phyloP scores from a whole-genome alignment of 768 basidiomycete species.

The Phylloporus arenicola region DNA sequence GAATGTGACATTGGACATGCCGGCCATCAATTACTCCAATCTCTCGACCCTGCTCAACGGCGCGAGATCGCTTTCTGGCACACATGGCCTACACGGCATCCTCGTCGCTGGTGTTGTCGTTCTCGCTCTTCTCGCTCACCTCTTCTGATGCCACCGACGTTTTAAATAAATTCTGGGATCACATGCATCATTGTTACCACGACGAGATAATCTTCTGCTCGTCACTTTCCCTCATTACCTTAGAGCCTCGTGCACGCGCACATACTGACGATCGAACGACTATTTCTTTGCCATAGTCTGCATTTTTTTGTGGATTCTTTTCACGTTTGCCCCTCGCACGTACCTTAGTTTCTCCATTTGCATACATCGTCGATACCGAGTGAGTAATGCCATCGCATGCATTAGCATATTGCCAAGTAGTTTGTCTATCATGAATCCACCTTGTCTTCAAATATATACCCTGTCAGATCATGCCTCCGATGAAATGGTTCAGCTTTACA shows the following conservation, averaged over 20 bases:
- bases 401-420: not conserved
- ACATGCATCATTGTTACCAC: not conserved
- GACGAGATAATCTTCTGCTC: not conserved
- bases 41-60: constrained; percentile 49
- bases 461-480: too few relatives aligned
- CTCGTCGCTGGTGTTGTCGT: constrained; percentile 11
- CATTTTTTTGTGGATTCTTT: not conserved
- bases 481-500: not conserved
- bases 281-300: not conserved
- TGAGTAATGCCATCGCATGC: not conserved
- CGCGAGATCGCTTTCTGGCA: constrained; percentile 7
- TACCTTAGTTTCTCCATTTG: not conserved
- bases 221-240: not conserved
- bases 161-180: not conserved
- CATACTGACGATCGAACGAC: not conserved
- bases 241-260: not conserved
- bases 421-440: not conserved
- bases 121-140: constrained; percentile 12
- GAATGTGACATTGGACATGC: constrained; percentile 49
- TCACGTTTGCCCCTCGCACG: not conserved
- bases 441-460: too few relatives aligned
- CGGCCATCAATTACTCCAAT: constrained; percentile 56
- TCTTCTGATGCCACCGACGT: constrained; percentile 14
- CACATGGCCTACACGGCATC: constrained; percentile 9
- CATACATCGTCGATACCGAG: not conserved